These are phyloP conservation scores for Mortierella alpina DNA, from an alignment of 192 early-diverging fungal genomes.

Conservation along the genomic window DNA sequence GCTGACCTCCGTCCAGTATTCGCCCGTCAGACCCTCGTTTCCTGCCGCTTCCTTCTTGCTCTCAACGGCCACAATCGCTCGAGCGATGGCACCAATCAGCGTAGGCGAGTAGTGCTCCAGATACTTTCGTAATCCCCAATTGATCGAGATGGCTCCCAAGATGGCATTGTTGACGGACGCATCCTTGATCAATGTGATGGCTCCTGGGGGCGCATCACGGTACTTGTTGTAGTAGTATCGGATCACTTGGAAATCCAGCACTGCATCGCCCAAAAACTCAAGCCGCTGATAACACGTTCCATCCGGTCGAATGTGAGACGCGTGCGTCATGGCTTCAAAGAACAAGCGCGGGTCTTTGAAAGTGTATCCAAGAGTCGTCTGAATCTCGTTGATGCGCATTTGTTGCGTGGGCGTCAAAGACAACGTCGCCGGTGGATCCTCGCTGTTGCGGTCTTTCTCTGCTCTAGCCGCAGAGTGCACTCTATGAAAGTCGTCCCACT, in stretches of 20 bases:
- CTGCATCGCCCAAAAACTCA: slow-evolving; percentile 88
- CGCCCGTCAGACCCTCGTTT: slow-evolving; percentile 55
- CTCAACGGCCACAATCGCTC: slow-evolving; percentile 65
- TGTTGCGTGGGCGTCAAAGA: background rate
- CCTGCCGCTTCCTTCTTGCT: slow-evolving; percentile 36
- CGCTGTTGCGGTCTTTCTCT: background rate
- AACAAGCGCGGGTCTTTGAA: slow-evolving; percentile 77
- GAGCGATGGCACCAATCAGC: slow-evolving; percentile 67
- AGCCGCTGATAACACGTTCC: slow-evolving; percentile 87
- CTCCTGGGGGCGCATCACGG: slow-evolving; percentile 74
- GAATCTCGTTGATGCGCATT: slow-evolving; percentile 16
- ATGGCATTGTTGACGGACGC: slow-evolving; percentile 89
- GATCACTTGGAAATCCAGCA: slow-evolving; percentile 85
- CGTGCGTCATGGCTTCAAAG: slow-evolving; percentile 89
- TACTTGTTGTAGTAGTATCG: slow-evolving; percentile 78
- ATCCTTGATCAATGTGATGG: slow-evolving; percentile 86
- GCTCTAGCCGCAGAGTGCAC: slow-evolving; percentile 19
- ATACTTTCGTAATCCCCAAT: slow-evolving; percentile 71
- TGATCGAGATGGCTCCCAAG: slow-evolving; percentile 76
- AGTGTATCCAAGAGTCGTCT: slow-evolving; percentile 65
- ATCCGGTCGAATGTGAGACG: slow-evolving; percentile 65
- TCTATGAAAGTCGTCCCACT: slow-evolving; percentile 61
- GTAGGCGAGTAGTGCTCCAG: slow-evolving; percentile 72
- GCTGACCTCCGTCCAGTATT: slow-evolving; percentile 82
- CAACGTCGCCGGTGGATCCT: background rate